Evolutionary conservation across 371 early-diverging fungal species (phyloP), one percentile per base, ranked within the genome.

Genomic region (Haplosporangium sp.): DNA sequence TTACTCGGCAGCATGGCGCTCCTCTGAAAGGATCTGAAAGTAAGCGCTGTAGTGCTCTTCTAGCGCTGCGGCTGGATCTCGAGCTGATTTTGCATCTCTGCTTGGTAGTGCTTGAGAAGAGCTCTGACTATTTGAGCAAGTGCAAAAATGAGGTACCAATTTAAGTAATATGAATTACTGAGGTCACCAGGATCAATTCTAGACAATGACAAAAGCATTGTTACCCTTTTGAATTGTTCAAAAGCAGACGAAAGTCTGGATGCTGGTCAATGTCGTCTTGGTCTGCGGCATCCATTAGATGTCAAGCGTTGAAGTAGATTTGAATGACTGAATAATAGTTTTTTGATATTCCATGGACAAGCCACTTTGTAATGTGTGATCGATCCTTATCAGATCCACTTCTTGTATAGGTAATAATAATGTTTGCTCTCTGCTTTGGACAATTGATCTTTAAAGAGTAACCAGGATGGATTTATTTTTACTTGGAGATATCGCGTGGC

Each of bases 221-320:
- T 17, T 67, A 74, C 81, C 81, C 64, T 59, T 71, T 74, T 2
- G 74, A 57, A 39, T 61, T 58, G 39, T 10, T 62, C 47, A 81
- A 35, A 7, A 81, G 69, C 11, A 71, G 56, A 19, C 81, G 71
- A 53, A 81, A 81, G 62, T 81, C 81, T n/a, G 81, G 81, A 50
- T 74, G 71, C 40, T 74, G 81, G 64, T 81, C 81, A 55, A 63
- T 68, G 69, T 81, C 81, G 42, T 78, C 78, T 47, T 65, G 72
- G 56, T 77, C 77, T 40, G 55, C 48, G 17, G 62, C 68, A 61
- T 77, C 72, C 77, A 77, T 77, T 20, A 6, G 52, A 17, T 52
- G 19, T 20, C 15, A 8, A 8, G 10, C 19, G 8, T 52, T 17
- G 27, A 27, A 27, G 4, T 15, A 52, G 17, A 52, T 52, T 52